These are phyloP conservation scores for Fusarium setosum DNA, from an alignment of 2,329 filamentous ascomycete genomes.

Conservation along the genomic window DNA sequence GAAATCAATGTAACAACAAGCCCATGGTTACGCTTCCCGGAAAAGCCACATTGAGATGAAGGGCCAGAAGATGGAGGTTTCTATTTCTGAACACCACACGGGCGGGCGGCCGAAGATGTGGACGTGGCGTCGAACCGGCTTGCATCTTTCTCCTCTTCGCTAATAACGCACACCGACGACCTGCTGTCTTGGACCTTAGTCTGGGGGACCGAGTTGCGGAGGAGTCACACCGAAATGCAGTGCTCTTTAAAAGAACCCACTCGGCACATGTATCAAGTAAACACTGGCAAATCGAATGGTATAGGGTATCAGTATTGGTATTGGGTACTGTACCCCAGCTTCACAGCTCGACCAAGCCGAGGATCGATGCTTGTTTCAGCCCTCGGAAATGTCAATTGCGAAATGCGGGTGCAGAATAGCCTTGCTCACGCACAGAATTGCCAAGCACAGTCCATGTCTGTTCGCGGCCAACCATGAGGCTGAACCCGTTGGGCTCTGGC, in stretches of 20 bases:
- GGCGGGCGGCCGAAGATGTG: not conserved
- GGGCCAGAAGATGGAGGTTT: constrained; percentile 22
- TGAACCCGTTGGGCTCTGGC: not conserved
- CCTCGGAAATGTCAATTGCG: constrained; percentile 21
- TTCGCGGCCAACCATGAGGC: not conserved
- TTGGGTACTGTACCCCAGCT: not conserved
- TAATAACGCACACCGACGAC: not conserved
- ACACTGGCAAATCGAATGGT: not conserved
- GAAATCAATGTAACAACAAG: constrained; percentile 4
- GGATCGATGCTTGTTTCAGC: not conserved
- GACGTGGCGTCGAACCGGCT: constrained; percentile 12
- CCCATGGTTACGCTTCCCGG: not conserved
- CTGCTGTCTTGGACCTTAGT: not conserved
- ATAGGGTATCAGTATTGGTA: not conserved
- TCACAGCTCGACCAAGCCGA: not conserved
- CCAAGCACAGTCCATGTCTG: constrained; percentile 6
- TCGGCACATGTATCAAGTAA: not conserved
- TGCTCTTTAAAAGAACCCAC: not conserved
- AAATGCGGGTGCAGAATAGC: constrained; percentile 15
- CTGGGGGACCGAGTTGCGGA: not conserved
- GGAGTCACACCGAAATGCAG: constrained; percentile 9
- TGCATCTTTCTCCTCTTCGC: constrained; percentile 5
- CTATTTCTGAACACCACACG: constrained; percentile 32
- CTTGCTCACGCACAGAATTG: not conserved
- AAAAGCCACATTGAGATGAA: not conserved